These are phyloP conservation scores for Tetrahymena elliotti DNA, from an alignment of 73 alveolate genomes.

Conservation along the genomic window DNA sequence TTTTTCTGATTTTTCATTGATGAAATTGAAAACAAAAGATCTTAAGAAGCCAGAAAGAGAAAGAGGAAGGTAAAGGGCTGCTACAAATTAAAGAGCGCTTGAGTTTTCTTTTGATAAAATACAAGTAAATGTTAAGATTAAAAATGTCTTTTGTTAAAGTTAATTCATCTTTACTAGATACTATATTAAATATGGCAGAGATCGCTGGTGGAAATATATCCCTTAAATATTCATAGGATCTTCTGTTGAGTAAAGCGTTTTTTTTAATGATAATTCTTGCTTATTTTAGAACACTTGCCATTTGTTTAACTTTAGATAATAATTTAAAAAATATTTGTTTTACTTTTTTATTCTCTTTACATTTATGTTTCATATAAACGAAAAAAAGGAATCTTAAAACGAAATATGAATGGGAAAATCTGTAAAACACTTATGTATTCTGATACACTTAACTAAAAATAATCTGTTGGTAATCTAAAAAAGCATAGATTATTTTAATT, in stretches of 20 bases:
- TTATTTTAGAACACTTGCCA: neutral
- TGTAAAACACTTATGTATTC: neutral
- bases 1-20: constrained; percentile 23
- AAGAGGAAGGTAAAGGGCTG: neutral
- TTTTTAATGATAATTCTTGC: neutral
- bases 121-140: neutral
- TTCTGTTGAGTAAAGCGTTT: neutral
- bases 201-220: neutral
- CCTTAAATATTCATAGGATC: neutral
- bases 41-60: neutral
- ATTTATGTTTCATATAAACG: no score
- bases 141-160: neutral
- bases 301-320: neutral
- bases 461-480: neutral
- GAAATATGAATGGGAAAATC: neutral
- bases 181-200: neutral
- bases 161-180: neutral
- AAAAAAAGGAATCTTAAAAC: neutral
- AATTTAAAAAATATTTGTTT: no score
- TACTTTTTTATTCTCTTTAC: neutral
- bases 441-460: neutral
- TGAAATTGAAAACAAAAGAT: constrained; percentile 2
- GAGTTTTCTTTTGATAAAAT: neutral
- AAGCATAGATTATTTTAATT: neutral
- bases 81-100: neutral